Conservation (phyloP, 2,329 filamentous ascomycete species). For the Capronia epimyces region DNA sequence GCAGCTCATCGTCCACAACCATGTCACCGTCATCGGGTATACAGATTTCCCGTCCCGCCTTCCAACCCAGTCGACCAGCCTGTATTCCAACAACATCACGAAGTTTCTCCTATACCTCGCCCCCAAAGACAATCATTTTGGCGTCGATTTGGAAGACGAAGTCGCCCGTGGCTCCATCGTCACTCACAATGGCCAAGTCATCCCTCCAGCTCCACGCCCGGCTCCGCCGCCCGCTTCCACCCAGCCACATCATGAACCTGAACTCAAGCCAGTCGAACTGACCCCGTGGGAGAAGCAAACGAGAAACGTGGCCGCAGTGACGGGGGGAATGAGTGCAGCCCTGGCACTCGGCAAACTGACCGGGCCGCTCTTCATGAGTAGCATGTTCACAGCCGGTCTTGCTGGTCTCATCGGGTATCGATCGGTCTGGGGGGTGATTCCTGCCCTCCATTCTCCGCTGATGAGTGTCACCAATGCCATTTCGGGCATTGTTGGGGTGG, state of each 20-base stretch:
- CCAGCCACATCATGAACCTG: constrained; percentile 48
- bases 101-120: constrained; percentile 80
- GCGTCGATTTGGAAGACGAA: constrained; percentile 74
- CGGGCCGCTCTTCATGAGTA: constrained; percentile 78
- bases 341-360: constrained; percentile 75
- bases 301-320: constrained; percentile 68
- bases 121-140: constrained; percentile 71
- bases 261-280: constrained; percentile 58
- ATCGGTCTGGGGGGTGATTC: constrained; percentile 79
- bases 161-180: constrained; percentile 82
- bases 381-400: constrained; percentile 77
- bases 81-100: constrained; percentile 91
- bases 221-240: constrained; percentile 52
- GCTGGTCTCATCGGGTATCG: constrained; percentile 82
- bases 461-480: constrained; percentile 95
- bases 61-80: constrained; percentile 79
- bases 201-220: constrained; percentile 70
- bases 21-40: constrained; percentile 84
- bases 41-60: constrained; percentile 82
- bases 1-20: constrained; percentile 64
- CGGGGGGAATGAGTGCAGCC: constrained; percentile 69
- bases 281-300: constrained; percentile 78
- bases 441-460: constrained; percentile 77
- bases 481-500: constrained; percentile 80
- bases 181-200: constrained; percentile 67